A percentile compares a stretch with the other conserved stretches of the same genome.
Conservation (phyloP, 148 eudicot genomes). For the Fallopia convolvulus region DNA sequence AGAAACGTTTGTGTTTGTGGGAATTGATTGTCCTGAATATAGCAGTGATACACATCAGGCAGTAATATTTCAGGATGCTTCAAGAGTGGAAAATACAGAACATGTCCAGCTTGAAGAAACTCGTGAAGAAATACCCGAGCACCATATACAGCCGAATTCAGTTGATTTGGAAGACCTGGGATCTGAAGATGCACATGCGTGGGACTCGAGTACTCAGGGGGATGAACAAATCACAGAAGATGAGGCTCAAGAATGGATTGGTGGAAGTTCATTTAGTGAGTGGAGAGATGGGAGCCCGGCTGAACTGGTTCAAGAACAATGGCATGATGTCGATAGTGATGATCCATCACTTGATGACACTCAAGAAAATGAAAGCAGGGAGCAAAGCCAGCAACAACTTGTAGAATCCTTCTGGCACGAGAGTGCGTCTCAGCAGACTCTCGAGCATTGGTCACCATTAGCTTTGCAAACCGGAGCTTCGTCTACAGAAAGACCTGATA, state of each 20-base stretch:
- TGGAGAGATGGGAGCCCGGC: background rate
- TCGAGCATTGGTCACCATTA: constrained; percentile 36
- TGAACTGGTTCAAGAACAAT: constrained; percentile 20
- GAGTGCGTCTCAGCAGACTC: constrained; percentile 34
- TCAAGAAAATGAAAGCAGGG: constrained; percentile 29
- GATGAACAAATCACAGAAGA: constrained; percentile 26
- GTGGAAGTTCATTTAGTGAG: background rate
- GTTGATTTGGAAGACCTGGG: constrained; percentile 18
- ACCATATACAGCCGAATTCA: constrained; percentile 12
- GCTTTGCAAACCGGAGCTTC: constrained; percentile 35
- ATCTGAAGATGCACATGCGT: constrained; percentile 22
- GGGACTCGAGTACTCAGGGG: constrained; percentile 22
- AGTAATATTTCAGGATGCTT: background rate
- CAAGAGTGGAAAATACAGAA: background rate
- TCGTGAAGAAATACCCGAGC: constrained; percentile 15
- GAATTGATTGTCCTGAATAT: background rate
- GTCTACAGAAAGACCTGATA: constrained; percentile 38
- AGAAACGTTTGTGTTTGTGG: background rate
- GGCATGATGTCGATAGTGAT: constrained; percentile 33
- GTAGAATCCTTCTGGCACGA: constrained; percentile 47
- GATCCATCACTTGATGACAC: constrained; percentile 23
- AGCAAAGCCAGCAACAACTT: constrained; percentile 19
- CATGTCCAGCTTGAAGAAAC: background rate
- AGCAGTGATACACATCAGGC: background rate
- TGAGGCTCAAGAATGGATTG: constrained; percentile 24